Evolutionary conservation across 1,284 basidiomycete species (phyloP), one percentile per base, ranked within the genome.

Genomic region (Takashimella koratensis): DNA sequence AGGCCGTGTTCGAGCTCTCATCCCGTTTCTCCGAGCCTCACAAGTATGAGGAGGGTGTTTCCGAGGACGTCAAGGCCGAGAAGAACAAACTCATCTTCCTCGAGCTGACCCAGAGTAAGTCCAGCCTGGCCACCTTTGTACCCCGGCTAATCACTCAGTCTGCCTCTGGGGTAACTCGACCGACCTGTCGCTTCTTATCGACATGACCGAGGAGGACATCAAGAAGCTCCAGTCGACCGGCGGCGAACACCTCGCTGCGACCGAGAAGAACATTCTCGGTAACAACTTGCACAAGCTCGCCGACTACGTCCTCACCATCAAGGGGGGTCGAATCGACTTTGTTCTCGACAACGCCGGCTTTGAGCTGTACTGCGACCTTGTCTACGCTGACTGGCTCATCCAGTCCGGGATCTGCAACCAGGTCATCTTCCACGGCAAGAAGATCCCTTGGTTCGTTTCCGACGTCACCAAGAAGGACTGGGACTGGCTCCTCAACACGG

Each of bases 181-280:
- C 53, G 94, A 98, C 76, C 80, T 98, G 51, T 95, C 91, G 2
- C 82, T 98, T 27, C 82, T 98, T 52, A 98, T 97, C 78, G 92
- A 98, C 79, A 97, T 97, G 94, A 91, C 90, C 12, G 94, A 98
- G 77, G 94, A 98, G 43, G 94, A 98, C 75, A 97, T 98, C 78
- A 95, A 95, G 77, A 85, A 88, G 52, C 82, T 98, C n/a, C 94
- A 98, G 75, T 93, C 91, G 16, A 97, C 94, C 20, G 95, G 94
- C 23, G 93, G 93, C 25, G 94, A 95, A 53, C 86, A 93, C 63
- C 84, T 98, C 45, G 93, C 94, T 5, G 89, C 91, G 1, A 96
- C 94, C 0, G 93, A 97, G 77, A 93, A 95, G 80, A 97, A 98
- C 72, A 79, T 76, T 56, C 63, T 74, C 56, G 71, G 70, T 40